A percentile compares a stretch with the other conserved stretches of the same genome.
These are phyloP conservation scores for Zymoseptoria brevis DNA, from an alignment of 2,329 filamentous ascomycete genomes.

Conservation along the genomic window DNA sequence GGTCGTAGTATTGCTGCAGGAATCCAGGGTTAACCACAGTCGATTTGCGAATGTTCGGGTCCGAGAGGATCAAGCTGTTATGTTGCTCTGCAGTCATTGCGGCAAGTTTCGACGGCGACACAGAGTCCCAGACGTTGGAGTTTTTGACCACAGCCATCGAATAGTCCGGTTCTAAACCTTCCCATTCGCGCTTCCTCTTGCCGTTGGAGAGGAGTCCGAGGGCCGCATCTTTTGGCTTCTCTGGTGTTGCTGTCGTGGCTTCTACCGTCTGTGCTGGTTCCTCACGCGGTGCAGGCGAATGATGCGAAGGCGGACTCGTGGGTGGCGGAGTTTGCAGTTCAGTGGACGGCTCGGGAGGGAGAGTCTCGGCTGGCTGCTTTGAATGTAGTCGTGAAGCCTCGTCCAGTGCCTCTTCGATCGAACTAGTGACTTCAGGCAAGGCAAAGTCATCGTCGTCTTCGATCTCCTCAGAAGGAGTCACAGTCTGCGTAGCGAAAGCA, in stretches of 20 bases:
- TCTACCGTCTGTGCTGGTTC: background rate
- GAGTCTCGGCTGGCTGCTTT: background rate
- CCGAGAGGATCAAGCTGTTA: slow-evolving; percentile 74
- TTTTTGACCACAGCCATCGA: slow-evolving; percentile 26
- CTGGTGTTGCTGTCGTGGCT: background rate
- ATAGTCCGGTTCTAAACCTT: slow-evolving; percentile 19
- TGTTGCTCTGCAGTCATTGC: slow-evolving; percentile 81
- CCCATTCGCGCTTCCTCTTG: slow-evolving; percentile 21
- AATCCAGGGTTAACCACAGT: slow-evolving; percentile 92
- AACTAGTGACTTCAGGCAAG: slow-evolving; percentile 27
- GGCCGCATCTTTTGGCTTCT: background rate
- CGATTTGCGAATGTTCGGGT: slow-evolving; percentile 78
- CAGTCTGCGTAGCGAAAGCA: slow-evolving; percentile 21
- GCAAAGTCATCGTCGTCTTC: slow-evolving; percentile 24
- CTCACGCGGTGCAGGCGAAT: background rate
- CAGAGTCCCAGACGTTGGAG: slow-evolving; percentile 21
- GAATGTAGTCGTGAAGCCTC: slow-evolving; percentile 9
- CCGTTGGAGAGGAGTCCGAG: slow-evolving; percentile 9
- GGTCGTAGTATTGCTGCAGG: slow-evolving; percentile 86
- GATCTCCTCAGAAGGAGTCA: slow-evolving; percentile 28
- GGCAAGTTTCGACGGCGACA: slow-evolving; percentile 30
- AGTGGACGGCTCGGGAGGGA: background rate
- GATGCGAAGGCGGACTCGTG: slow-evolving; percentile 3
- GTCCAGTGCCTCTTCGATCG: slow-evolving; percentile 26
- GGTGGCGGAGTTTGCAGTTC: slow-evolving; percentile 15